Evolutionary conservation across 2,329 filamentous ascomycete species (phyloP).

Genomic region (Verticillium zaregamsianum): DNA sequence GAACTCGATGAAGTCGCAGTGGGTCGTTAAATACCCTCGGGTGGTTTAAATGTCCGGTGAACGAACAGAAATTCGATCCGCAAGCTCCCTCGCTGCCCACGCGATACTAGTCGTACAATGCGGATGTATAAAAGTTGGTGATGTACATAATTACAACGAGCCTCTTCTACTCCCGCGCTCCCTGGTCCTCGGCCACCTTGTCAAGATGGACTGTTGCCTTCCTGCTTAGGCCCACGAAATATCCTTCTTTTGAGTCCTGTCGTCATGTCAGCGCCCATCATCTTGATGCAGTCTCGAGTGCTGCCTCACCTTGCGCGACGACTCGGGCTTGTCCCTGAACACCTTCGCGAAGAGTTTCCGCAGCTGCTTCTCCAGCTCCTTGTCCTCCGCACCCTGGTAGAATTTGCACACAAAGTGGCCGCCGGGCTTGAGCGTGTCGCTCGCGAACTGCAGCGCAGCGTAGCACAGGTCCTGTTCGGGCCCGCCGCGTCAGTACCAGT

Average conservation of each 20-base stretch:
- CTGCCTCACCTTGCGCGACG: constrained; percentile 71
- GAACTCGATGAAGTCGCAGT: no score
- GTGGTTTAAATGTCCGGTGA: no score
- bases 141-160: not conserved
- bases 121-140: not conserved
- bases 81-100: not conserved
- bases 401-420: constrained; percentile 98
- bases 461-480: constrained; percentile 75
- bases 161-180: not conserved
- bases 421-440: constrained; percentile 74
- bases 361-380: constrained; percentile 68
- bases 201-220: constrained; percentile 39
- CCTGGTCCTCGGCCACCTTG: not conserved
- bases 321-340: constrained; percentile 83
- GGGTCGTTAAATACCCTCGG: no score
- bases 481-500: not conserved
- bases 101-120: not conserved
- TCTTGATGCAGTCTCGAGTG: constrained; percentile 11
- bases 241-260: constrained; percentile 80
- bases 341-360: constrained; percentile 77
- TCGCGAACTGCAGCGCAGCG: constrained; percentile 80
- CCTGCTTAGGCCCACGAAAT: constrained; percentile 74
- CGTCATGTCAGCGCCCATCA: constrained; percentile 1
- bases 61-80: not conserved
- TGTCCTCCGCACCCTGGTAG: constrained; percentile 88